Evolutionary conservation across 164 flowering plant genomes (phyloP).

Genomic region (Tetrastigma voinierianum): DNA sequence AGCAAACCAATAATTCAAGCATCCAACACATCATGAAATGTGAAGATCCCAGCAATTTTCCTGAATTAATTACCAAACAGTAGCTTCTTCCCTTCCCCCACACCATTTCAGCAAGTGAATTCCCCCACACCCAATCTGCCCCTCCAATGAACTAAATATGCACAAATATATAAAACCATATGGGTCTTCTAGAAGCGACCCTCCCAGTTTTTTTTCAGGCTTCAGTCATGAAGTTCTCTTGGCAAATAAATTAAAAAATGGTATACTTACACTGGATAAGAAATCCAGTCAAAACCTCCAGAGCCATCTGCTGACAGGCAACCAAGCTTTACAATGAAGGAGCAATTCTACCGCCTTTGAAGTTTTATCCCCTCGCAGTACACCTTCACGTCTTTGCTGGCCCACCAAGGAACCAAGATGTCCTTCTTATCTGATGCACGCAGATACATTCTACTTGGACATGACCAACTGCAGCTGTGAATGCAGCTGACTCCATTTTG

Average conservation of each 20-base stretch:
- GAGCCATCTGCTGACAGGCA: neutral
- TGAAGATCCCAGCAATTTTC: neutral
- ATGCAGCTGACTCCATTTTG: neutral
- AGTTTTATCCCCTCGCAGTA: neutral
- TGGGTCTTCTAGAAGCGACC: neutral
- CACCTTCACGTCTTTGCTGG: neutral
- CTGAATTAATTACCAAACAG: neutral
- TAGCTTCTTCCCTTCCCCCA: neutral
- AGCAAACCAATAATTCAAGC: neutral
- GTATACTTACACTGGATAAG: neutral
- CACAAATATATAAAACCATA: neutral
- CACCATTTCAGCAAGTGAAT: neutral
- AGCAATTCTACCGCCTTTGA: neutral
- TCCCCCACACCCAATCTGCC: no score
- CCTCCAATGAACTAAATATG: neutral
- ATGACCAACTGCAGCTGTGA: neutral
- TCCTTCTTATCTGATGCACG: neutral
- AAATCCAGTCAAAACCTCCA: neutral
- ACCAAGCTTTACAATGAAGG: neutral
- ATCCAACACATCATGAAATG: neutral
- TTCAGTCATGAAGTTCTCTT: neutral
- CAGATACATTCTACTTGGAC: neutral
- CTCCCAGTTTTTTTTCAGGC: neutral
- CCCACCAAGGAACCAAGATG: neutral
- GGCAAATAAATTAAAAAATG: constrained; percentile 1